Percentiles rank a stretch among this genome's conserved stretches.
phyloP scores from a whole-genome alignment of 164 flowering plant species.

The Kalanchoe fedtschenkoi region DNA sequence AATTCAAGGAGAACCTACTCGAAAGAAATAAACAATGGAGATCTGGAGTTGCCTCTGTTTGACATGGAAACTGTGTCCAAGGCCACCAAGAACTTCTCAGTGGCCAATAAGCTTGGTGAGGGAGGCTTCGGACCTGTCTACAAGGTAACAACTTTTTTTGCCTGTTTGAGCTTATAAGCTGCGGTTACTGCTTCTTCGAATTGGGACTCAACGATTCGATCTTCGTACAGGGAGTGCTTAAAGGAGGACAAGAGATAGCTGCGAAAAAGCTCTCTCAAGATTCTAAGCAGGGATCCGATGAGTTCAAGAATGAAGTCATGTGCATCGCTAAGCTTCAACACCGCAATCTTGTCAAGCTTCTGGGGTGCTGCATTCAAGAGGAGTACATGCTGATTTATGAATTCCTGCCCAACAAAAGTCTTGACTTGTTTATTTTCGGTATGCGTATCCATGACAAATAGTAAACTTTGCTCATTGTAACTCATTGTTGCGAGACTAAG shows the following conservation, averaged over 20 bases:
- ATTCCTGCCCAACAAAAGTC: conserved; percentile 14
- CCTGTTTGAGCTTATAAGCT: no score
- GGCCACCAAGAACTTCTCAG: conserved; percentile 7
- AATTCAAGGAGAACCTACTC: not conserved
- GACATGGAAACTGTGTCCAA: conserved; percentile 3
- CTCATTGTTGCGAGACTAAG: not conserved
- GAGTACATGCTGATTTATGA: conserved; percentile 14
- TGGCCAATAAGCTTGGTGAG: conserved; percentile 7
- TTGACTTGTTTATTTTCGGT: conserved; percentile 16
- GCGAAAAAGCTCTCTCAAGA: conserved; percentile 12
- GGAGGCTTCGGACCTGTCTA: conserved; percentile 8
- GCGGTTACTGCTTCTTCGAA: no score
- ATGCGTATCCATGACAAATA: not conserved
- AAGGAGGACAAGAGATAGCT: conserved; percentile 13
- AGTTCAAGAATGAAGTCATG: conserved; percentile 14
- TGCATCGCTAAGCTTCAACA: conserved; percentile 13
- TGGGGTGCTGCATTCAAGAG: conserved; percentile 15
- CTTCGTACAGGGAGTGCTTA: conserved; percentile 10
- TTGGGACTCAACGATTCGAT: no score
- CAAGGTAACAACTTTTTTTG: not conserved
- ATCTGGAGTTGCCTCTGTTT: conserved; percentile 10
- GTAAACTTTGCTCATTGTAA: not conserved
- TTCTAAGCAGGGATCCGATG: conserved; percentile 12
- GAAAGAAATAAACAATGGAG: not conserved
- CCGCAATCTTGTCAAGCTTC: conserved; percentile 15